phyloP scores from a whole-genome alignment of 768 basidiomycete species.

The Tylopilus felleus region DNA sequence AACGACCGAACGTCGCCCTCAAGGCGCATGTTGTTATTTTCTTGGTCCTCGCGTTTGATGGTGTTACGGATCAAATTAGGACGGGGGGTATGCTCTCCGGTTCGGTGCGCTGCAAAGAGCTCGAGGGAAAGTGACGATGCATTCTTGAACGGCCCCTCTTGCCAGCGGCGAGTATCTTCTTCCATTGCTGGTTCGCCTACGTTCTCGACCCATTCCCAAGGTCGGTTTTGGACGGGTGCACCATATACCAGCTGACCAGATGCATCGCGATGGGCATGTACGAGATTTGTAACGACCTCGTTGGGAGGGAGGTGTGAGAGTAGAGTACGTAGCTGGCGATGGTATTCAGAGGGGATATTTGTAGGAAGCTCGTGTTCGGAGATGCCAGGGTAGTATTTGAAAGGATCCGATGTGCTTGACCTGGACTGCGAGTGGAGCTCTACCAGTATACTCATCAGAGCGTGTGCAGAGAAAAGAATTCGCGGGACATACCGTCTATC shows the following conservation, averaged over 20 bases:
- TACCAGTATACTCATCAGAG: slow-evolving; percentile 25
- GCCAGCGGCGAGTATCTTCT: slow-evolving; percentile 41
- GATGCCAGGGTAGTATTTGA: slow-evolving; percentile 58
- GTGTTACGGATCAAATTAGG: neutral
- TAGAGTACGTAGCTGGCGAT: slow-evolving; percentile 54
- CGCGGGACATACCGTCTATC: slow-evolving; percentile 56
- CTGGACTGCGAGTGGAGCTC: slow-evolving; percentile 64
- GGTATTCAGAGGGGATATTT: slow-evolving; percentile 53
- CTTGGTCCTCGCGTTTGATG: slow-evolving; percentile 19
- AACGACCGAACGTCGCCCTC: slow-evolving; percentile 54
- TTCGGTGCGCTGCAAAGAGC: slow-evolving; percentile 60
- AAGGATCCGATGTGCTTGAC: slow-evolving; percentile 51
- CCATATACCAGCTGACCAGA: slow-evolving; percentile 49
- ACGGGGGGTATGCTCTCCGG: slow-evolving; percentile 50
- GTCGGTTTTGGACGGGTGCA: slow-evolving; percentile 61
- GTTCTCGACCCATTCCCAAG: slow-evolving; percentile 88
- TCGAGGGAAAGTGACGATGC: slow-evolving; percentile 70
- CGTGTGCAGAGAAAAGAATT: too few species aligned
- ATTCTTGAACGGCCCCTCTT: slow-evolving; percentile 55
- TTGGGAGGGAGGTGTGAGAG: slow-evolving; percentile 54
- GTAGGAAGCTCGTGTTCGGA: slow-evolving; percentile 50
- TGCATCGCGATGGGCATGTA: slow-evolving; percentile 53
- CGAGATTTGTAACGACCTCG: slow-evolving; percentile 52
- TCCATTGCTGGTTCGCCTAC: slow-evolving; percentile 47
- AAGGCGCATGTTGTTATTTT: slow-evolving; percentile 16